A percentile compares a stretch with the other conserved stretches of the same genome.
phyloP scores from a whole-genome alignment of 352 stramenopile species.

The Vaucheria bursata region DNA sequence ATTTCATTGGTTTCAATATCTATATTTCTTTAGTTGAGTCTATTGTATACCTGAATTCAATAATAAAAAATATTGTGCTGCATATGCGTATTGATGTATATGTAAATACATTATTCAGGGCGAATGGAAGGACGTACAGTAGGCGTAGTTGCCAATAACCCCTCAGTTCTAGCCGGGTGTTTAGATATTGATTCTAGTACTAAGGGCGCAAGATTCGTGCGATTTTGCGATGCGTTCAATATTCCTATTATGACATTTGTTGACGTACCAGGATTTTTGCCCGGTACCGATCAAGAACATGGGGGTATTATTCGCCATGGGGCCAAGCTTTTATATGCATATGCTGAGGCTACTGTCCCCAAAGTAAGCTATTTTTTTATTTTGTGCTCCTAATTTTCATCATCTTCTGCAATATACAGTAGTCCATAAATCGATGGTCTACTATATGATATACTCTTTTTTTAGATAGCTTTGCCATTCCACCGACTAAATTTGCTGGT shows the following conservation, averaged over 20 bases:
- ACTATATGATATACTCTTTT: no score
- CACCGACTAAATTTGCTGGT: no score
- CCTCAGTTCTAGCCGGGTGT: constrained; percentile 86
- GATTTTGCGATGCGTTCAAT: constrained; percentile 88
- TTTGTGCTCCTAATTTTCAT: no score
- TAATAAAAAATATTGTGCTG: no score
- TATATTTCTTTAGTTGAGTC: no score
- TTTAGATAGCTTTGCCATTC: no score
- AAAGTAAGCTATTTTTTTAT: constrained; percentile 79
- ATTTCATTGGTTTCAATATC: no score
- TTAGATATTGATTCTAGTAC: constrained; percentile 92
- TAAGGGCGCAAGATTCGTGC: constrained; percentile 93
- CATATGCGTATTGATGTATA: no score
- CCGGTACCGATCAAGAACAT: constrained; percentile 77
- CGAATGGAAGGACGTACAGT: constrained; percentile 90
- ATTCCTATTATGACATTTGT: constrained; percentile 96
- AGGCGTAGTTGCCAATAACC: constrained; percentile 94
- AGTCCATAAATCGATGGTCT: no score
- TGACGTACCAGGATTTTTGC: constrained; percentile 95
- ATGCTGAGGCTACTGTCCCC: constrained; percentile 91
- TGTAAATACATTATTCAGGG: constrained; percentile 35
- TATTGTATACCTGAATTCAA: no score
- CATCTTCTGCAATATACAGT: no score
- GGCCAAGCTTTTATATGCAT: constrained; percentile 84
- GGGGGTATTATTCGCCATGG: constrained; percentile 91